Percentiles rank a stretch among this genome's conserved stretches.
Conservation (phyloP, 805 yeast species). For the Citeromyces nyonsensis region DNA sequence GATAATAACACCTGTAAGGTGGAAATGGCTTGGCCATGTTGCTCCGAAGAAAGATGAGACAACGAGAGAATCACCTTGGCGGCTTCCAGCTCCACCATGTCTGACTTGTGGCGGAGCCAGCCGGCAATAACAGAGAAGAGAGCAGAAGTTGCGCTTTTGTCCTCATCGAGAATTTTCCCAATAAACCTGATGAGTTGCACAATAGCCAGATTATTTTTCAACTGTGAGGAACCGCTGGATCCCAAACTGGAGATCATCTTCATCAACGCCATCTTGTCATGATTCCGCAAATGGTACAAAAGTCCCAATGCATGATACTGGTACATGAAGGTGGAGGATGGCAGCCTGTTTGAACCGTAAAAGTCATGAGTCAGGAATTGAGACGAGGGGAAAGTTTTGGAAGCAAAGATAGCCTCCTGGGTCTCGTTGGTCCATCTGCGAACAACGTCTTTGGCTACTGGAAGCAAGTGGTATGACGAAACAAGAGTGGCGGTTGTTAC, state of each 20-base stretch:
- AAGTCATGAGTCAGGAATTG: conserved; percentile 39
- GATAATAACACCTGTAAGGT: conserved; percentile 63
- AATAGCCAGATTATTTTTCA: conserved; percentile 72
- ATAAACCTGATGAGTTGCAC: conserved; percentile 77
- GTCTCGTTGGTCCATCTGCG: conserved; percentile 91
- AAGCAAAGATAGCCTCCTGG: conserved; percentile 70
- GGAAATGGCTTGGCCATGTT: conserved; percentile 54
- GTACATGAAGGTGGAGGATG: conserved; percentile 64
- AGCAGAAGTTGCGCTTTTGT: conserved; percentile 40
- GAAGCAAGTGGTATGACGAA: conserved; percentile 79
- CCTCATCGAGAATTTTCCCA: conserved; percentile 58
- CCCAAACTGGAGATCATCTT: conserved; percentile 74
- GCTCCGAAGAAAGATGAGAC: conserved; percentile 41
- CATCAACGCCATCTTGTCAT: conserved; percentile 87
- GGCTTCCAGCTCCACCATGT: conserved; percentile 86
- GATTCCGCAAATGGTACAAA: conserved; percentile 73
- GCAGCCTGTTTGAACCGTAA: conserved; percentile 37
- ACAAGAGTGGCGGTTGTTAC: conserved; percentile 90
- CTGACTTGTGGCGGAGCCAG: conserved; percentile 69
- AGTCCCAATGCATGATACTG: conserved; percentile 95
- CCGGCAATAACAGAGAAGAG: conserved; percentile 50
- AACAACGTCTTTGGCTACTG: conserved; percentile 82
- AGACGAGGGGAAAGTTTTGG: conserved; percentile 32
- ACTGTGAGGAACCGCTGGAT: conserved; percentile 33
- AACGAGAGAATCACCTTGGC: conserved; percentile 55